A percentile compares a stretch with the other conserved stretches of the same genome.
These are phyloP conservation scores for Buxus sempervirens DNA, from an alignment of 164 flowering plant species.

Conservation along the genomic window DNA sequence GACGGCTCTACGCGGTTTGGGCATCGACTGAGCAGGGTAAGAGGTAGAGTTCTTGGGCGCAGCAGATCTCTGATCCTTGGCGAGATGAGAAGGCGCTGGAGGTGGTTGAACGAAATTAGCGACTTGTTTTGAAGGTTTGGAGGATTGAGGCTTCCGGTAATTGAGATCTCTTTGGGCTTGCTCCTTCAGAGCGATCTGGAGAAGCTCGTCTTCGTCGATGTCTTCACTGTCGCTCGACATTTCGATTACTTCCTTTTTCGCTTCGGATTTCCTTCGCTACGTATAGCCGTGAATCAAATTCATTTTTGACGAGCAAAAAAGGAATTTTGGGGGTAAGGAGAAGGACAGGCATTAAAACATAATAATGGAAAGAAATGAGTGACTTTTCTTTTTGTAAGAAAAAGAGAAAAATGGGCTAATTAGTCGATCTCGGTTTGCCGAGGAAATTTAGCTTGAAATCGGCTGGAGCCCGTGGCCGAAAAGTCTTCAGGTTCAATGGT, in stretches of 20 bases:
- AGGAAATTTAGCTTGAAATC: too few relatives aligned
- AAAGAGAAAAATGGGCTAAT: too few relatives aligned
- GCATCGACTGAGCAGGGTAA: constrained; percentile 15
- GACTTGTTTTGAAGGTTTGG: constrained; percentile 52
- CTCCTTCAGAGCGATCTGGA: constrained; percentile 87
- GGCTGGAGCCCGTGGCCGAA: too few relatives aligned
- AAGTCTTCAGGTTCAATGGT: too few relatives aligned
- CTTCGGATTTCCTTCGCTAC: too few relatives aligned
- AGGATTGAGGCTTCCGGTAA: constrained; percentile 39
- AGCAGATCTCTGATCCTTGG: constrained; percentile 3
- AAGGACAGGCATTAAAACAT: too few relatives aligned
- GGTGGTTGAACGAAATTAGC: constrained; percentile 75
- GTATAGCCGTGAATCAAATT: too few relatives aligned
- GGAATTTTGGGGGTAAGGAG: too few relatives aligned
- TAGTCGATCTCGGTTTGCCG: too few relatives aligned
- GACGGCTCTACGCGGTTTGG: constrained; percentile 17
- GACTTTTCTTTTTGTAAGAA: too few relatives aligned
- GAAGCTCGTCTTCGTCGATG: constrained; percentile 93
- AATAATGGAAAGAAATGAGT: too few relatives aligned
- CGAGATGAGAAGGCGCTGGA: constrained; percentile 15
- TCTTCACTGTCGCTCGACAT: constrained; percentile 81
- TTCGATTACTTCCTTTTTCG: background rate
- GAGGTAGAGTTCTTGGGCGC: constrained; percentile 7
- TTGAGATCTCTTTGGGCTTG: constrained; percentile 68
- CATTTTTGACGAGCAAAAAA: too few relatives aligned